Base-by-base conservation (phyloP, 2,329 filamentous ascomycete species). In the Diaporthe caulivora region DNA sequence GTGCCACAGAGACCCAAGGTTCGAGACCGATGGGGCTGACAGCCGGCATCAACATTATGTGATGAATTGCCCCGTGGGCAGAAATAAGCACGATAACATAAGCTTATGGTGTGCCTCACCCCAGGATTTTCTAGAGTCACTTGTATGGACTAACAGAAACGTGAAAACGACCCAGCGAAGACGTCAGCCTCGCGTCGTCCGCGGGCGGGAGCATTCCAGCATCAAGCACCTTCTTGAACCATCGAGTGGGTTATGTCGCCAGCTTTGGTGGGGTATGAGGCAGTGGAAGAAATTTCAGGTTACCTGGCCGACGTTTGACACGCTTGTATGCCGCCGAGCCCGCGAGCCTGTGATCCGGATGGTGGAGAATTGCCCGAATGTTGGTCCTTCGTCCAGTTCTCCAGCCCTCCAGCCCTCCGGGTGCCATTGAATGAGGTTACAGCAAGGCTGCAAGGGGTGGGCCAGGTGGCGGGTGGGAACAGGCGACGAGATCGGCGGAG, bases 361-460 rank as follows among this genome's bases (percentile, higher is more conserved):
- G 71, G 73, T 51, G 58, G 70, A 51, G 47, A 18, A 47, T 40
- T 67, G 34, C 37, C 21, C 44, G 51, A 58, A 34, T 57, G 49
- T 60, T 58, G 47, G n/a, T 42, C 55, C 49, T 53, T 34, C 26
- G 29, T n/a, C 51, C 55, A 57, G 34, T 42, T 18, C 53, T 53
- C 47, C 34, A 21, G 31, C n/a, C n/a, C n/a, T n/a, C n/a, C n/a
- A 57, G 34, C 49, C n/a, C 53, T 53, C 47, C 34, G 29, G 31
- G 47, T 69, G 40, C 44, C 37, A 26, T n/a, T 49, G 47, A 21
- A 40, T 47, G 29, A 65, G 40, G 70, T 69, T 42, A 64, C 49
- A 72, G 40, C 70, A 62, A 72, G 62, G 49, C 64, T 70, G 24
- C 62, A 44, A 67, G n/a, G 47, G 44, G 31, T 62, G n/a, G n/a